phyloP scores from a whole-genome alignment of 1,139 yeast genomes.

The Protomyces arabidopsidicola region DNA sequence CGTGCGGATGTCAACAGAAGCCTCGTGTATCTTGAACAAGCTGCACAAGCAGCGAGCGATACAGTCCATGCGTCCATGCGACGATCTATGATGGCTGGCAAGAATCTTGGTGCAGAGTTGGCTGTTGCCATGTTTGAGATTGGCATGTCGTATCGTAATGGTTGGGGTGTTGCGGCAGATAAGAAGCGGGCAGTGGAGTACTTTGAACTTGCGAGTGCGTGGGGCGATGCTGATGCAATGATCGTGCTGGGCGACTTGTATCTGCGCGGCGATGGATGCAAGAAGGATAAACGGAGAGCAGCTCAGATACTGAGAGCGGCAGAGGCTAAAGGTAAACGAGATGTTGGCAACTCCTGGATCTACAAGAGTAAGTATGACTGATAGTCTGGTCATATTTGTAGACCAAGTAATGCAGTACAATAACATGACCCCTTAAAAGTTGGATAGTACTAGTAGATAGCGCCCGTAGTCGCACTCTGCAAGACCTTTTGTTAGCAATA shows the following conservation, averaged over 20 bases:
- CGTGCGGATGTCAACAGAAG: slow-evolving; percentile 56
- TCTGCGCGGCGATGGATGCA: slow-evolving; percentile 51
- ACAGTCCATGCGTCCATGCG: not conserved
- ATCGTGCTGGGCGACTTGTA: slow-evolving; percentile 69
- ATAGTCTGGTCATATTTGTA: not conserved
- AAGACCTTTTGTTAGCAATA: no score
- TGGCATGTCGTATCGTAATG: slow-evolving; percentile 57
- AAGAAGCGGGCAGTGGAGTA: slow-evolving; percentile 57
- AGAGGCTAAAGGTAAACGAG: slow-evolving; percentile 58
- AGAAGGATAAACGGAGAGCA: slow-evolving; percentile 59
- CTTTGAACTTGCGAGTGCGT: slow-evolving; percentile 60
- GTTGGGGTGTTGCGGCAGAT: slow-evolving; percentile 56
- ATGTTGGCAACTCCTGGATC: slow-evolving; percentile 74
- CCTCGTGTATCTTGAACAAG: slow-evolving; percentile 56
- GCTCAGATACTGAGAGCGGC: slow-evolving; percentile 70
- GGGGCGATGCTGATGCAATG: slow-evolving; percentile 70
- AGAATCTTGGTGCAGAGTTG: slow-evolving; percentile 35
- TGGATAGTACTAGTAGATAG: no score
- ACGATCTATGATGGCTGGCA: slow-evolving; percentile 1
- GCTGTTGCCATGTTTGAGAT: slow-evolving; percentile 53
- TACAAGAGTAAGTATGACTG: slow-evolving; percentile 61
- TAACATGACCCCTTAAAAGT: no score
- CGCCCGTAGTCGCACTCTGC: no score
- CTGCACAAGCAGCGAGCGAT: slow-evolving; percentile 35
- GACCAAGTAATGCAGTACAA: not conserved